Conservation (phyloP, 106 monocot genomes). For the Dioscorea alata region DNA sequence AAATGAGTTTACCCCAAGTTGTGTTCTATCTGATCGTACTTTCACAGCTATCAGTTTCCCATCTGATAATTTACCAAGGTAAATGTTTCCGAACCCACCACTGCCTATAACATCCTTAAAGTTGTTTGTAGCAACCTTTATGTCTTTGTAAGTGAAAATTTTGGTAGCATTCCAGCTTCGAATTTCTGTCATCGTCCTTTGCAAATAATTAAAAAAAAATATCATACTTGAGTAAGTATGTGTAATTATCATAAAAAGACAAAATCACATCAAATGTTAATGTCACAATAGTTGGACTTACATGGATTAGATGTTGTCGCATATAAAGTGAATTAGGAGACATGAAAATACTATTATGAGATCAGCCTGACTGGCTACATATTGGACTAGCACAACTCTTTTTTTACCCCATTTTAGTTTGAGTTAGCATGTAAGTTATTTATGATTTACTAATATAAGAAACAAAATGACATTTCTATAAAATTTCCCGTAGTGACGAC, state of each 20-base stretch:
- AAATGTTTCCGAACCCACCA: conserved; percentile 34
- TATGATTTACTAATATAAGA: no score
- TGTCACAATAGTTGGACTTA: conserved; percentile 7
- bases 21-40: conserved; percentile 42
- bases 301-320: conserved; percentile 9
- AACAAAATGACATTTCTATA: no score
- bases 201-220: background rate
- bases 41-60: conserved; percentile 38
- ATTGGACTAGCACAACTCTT: no score
- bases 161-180: conserved; percentile 13
- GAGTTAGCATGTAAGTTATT: no score
- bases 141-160: conserved; percentile 41
- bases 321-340: no score
- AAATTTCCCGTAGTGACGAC: no score
- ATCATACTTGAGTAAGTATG: background rate
- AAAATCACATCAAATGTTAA: no score
- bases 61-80: conserved; percentile 32
- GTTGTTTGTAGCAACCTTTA: conserved; percentile 36
- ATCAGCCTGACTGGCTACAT: no score
- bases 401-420: no score
- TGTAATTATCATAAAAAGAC: no score
- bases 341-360: no score
- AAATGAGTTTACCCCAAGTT: conserved; percentile 45
- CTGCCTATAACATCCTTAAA: conserved; percentile 37
- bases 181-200: conserved; percentile 26